Percentiles rank a stretch among this genome's conserved stretches.
Conservation (phyloP, 148 eudicot genomes). For the Arbutus unedo region DNA sequence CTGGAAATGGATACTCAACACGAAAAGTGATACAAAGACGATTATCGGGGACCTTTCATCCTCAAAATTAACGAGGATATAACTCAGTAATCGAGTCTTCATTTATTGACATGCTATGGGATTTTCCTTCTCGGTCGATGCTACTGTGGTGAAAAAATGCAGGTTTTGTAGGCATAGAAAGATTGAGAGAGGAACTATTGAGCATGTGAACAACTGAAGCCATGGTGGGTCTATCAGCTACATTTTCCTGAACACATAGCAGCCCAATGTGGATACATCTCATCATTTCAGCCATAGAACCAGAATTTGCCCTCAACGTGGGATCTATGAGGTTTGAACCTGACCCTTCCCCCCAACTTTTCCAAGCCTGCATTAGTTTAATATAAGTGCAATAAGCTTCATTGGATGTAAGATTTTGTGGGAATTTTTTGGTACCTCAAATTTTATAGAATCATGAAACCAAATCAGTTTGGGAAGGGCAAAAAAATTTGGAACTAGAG, state of each 20-base stretch:
- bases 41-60: background rate
- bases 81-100: slow-evolving; percentile 25
- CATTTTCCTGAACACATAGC: too few relatives aligned
- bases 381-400: too few relatives aligned
- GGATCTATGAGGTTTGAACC: slow-evolving; percentile 25
- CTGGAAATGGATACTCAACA: background rate
- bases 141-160: slow-evolving; percentile 15
- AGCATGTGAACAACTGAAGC: slow-evolving; percentile 23
- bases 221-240: too few relatives aligned
- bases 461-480: too few relatives aligned
- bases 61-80: slow-evolving; percentile 19
- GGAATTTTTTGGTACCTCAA: too few relatives aligned
- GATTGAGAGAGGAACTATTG: slow-evolving; percentile 18
- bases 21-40: background rate
- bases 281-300: too few relatives aligned
- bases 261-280: too few relatives aligned
- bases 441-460: too few relatives aligned
- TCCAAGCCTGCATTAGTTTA: slow-evolving; percentile 38
- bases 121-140: background rate
- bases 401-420: too few relatives aligned
- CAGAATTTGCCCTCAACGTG: slow-evolving; percentile 10
- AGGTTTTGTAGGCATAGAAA: slow-evolving; percentile 32
- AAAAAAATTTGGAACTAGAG: too few relatives aligned
- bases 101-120: slow-evolving; percentile 8
- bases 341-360: slow-evolving; percentile 28